Base-by-base conservation (phyloP, 2,329 filamentous ascomycete species). In the Macroventuria anomochaeta region DNA sequence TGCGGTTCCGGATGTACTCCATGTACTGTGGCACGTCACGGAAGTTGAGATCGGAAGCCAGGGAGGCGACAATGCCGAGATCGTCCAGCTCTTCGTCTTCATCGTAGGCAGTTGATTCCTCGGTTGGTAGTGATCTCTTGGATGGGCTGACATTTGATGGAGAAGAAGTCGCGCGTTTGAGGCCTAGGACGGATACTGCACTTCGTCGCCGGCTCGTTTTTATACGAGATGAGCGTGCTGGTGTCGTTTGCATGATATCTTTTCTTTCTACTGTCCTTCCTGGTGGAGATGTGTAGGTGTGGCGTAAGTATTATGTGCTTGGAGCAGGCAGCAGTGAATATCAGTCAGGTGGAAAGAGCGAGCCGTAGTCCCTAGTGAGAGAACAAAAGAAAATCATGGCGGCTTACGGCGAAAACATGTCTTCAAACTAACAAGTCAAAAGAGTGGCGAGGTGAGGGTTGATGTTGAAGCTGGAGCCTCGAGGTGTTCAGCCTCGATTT, bases 1-100 rank as follows among this genome's bases (percentile, higher is more conserved):
- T 89, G 63, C 76, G 79, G 17, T 68, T 73, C 31, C 81, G 82
- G 42, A 88, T 82, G 71, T 87, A 83, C 44, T 81, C 77, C 67
- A 91, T 85, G 18, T 78, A 85, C 68, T 89, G 87, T 0, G 84
- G 79, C 1, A 87, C 82, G 69, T 88, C 85, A 43, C 83, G 79
- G 5, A 88, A 80, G 23, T 77, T 80, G 12, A 85, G 74, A 58
- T 87, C 82, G 26, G 79, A 75, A 11, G 81, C 80, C 0, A 90
- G 75, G 3, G 82, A 77, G 26, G 78, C 76, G 13, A 85, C 77
- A 8, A 85, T 74, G 10, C 87, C 88, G 12, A 77, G 71, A 62
- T 90, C 86, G 37, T 86, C 81, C 13, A 91, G 81, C 26, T 61
- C 59, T 36, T 70, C 67, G 43, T 81, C 77, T 10, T 75, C 68